Evolutionary conservation across 1,139 yeast genomes (phyloP), one percentile per base, ranked within the genome.

Genomic region (Lodderomyces beijingensis): DNA sequence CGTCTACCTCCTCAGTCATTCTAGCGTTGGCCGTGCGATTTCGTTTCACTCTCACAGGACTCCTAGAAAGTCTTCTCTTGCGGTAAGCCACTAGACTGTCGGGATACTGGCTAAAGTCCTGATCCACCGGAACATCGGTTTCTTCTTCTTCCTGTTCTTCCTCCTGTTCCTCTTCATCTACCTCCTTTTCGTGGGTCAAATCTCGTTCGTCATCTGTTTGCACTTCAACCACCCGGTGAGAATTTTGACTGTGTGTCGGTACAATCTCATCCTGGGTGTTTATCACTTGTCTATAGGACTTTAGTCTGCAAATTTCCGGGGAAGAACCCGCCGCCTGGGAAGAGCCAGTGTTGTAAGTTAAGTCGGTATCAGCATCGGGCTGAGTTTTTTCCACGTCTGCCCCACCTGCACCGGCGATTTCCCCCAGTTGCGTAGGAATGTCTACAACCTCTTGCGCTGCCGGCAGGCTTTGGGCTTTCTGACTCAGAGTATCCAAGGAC

Each of bases 211-310:
- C 41, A 31, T 34, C 40, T 1, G 38, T 35, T 25, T 31, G 36
- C 10, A 40, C 31, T 25, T 38, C 42, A 9, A 35, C 26, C 16
- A 31, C 20, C 14, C 18, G 17, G 12, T 24, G 23, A 9, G 32
- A 17, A 9, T 30, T 30, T 19, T 14, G 19, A n/a, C 11, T n/a
- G 8, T 8, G 24, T 9, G 19, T 12, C 12, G 23, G 19, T 4
- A 25, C 24, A 12, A 30, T 34, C 16, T 36, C 41, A 28, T 50
- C 53, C 36, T 50, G 54, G 6, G 54, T 49, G 35, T 46, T 46
- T 2, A 46, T 26, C 4, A 50, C 54, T 32, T 50, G 51, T 16
- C 47, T 35, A 14, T 43, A 41, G 2, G 52, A 30, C 17, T 11
- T 13, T 16, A 11, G 22, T 22, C 5, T 12, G 16, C 24, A 21